Evolutionary conservation across 371 early-diverging fungal genomes (phyloP).

Genomic region (Lichtheimia ramosa): DNA sequence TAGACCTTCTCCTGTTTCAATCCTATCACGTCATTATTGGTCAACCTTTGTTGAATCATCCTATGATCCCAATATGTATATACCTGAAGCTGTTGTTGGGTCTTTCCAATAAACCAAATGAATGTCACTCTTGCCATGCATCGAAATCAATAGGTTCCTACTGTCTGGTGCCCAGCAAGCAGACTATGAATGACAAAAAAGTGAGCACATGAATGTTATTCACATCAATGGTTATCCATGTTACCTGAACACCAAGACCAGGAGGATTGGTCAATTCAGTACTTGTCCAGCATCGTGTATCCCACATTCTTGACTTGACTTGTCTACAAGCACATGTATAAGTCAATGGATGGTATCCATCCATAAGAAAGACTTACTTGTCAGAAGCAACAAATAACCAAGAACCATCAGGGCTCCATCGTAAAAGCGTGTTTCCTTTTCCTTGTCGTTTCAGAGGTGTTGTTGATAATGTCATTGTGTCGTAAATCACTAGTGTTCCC

Average conservation of each 20-base stretch:
- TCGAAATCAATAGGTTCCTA: conserved; percentile 33
- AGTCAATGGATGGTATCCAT: background rate
- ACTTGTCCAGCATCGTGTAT: conserved; percentile 38
- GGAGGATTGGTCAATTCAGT: conserved; percentile 33
- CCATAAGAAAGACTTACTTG: conserved; percentile 14
- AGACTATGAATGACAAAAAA: conserved; percentile 13
- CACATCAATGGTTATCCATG: background rate
- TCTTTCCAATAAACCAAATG: conserved; percentile 23
- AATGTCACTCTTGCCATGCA: conserved; percentile 36
- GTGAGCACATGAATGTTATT: background rate
- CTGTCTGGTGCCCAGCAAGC: conserved; percentile 52
- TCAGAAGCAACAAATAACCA: conserved; percentile 42
- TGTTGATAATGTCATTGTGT: conserved; percentile 25
- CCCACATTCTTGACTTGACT: conserved; percentile 43
- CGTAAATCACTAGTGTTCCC: conserved; percentile 33
- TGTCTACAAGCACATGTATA: conserved; percentile 7
- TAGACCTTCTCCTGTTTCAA: conserved; percentile 7
- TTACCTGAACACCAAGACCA: conserved; percentile 44
- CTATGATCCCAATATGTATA: background rate
- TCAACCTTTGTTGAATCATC: background rate
- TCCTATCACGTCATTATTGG: background rate
- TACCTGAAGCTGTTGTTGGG: conserved; percentile 7
- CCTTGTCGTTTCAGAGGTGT: conserved; percentile 36
- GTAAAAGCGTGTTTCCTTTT: conserved; percentile 32
- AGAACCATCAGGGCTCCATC: conserved; percentile 48